Evolutionary conservation across 2,329 filamentous ascomycete species (phyloP).

Genomic region (Botrytis sinoallii): DNA sequence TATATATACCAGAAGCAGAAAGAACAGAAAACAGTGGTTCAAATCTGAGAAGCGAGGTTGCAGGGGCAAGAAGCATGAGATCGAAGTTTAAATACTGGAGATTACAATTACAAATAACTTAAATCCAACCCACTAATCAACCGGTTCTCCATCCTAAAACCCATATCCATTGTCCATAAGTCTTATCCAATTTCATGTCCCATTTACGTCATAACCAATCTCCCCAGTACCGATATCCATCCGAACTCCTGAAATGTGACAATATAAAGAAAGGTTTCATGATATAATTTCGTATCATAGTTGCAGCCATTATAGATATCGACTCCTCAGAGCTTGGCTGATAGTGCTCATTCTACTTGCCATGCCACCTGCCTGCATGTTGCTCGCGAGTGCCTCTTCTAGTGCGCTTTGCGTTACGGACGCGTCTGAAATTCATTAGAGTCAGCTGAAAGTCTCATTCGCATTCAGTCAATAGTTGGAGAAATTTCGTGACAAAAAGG

Average conservation of each 20-base stretch:
- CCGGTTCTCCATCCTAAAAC: not conserved
- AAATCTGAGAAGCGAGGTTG: not conserved
- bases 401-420: slow-evolving; percentile 78
- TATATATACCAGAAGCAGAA: not conserved
- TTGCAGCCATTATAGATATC: slow-evolving; percentile 42
- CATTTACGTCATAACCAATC: not conserved
- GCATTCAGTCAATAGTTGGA: not conserved
- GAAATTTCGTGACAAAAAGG: not conserved
- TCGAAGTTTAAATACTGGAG: not conserved
- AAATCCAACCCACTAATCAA: not conserved
- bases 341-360: slow-evolving; percentile 65
- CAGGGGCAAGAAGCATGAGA: not conserved
- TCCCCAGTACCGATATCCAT: not conserved
- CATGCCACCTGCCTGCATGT: slow-evolving; percentile 61
- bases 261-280: not conserved
- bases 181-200: not conserved
- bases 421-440: slow-evolving; percentile 49
- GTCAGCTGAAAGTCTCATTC: not conserved
- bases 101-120: not conserved
- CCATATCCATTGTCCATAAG: not conserved
- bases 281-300: slow-evolving; percentile 12
- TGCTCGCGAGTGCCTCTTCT: slow-evolving; percentile 73
- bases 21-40: not conserved
- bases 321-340: slow-evolving; percentile 62
- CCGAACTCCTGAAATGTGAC: not conserved